phyloP scores from a whole-genome alignment of 192 early-diverging fungal genomes.

The Coemansia sp. region DNA sequence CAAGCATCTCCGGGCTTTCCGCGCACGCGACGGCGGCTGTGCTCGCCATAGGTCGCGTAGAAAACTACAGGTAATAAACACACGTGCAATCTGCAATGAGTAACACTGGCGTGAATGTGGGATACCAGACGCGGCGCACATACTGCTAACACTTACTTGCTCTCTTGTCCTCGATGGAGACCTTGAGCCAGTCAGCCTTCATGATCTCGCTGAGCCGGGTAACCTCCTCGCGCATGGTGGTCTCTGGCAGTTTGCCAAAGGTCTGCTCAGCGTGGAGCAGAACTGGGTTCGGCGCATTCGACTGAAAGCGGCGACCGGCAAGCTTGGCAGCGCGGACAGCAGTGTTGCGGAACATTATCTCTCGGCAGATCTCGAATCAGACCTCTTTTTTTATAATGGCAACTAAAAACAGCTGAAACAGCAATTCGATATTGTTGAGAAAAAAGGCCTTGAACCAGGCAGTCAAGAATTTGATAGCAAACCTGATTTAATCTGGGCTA shows the following conservation, averaged over 20 bases:
- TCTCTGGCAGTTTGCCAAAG: constrained; percentile 69
- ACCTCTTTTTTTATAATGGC: not conserved
- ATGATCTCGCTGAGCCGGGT: constrained; percentile 78
- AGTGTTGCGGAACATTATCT: constrained; percentile 64
- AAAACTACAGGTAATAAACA: constrained; percentile 59
- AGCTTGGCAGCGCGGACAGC: constrained; percentile 54
- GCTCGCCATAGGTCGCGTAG: constrained; percentile 92
- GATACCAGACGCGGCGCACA: not conserved
- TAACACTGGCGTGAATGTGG: not conserved
- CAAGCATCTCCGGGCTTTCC: constrained; percentile 65
- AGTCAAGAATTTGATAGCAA: not conserved
- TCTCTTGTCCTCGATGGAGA: constrained; percentile 92
- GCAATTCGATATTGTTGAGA: not conserved
- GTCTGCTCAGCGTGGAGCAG: constrained; percentile 50
- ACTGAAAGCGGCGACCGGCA: constrained; percentile 67
- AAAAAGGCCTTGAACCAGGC: not conserved
- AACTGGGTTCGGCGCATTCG: constrained; percentile 38
- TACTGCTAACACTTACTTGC: constrained; percentile 55
- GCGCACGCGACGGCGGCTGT: constrained; percentile 81
- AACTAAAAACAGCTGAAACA: constrained; percentile 7
- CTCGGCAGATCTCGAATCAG: not conserved
- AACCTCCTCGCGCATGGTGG: constrained; percentile 80
- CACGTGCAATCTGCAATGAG: not conserved
- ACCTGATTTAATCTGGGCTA: not conserved
- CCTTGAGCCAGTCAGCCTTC: constrained; percentile 94